Percentiles rank a stretch among this genome's conserved stretches.
Evolutionary conservation across 78 protist species (phyloP).

Genomic region (Guillardia theta): DNA sequence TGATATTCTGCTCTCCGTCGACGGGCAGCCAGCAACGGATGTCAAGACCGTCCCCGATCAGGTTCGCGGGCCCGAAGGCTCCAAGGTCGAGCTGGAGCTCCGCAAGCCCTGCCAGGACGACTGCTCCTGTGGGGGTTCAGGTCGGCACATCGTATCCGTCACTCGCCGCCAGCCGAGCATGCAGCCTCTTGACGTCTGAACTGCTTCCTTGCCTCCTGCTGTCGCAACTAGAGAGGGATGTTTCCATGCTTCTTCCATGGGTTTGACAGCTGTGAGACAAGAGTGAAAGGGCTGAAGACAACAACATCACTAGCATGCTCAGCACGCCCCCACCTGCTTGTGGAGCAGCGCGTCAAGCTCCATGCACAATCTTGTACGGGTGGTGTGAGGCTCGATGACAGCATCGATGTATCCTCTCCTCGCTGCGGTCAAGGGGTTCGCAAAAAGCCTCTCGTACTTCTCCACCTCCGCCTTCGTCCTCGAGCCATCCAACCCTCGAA

Average conservation of each 20-base stretch:
- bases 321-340: slow-evolving; percentile 57
- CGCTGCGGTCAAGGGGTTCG: slow-evolving; percentile 96
- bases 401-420: slow-evolving; percentile 94
- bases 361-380: slow-evolving; percentile 60
- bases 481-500: slow-evolving; percentile 58
- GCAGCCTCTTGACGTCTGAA: too few species aligned
- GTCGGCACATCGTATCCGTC: too few species aligned
- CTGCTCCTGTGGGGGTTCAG: too few species aligned
- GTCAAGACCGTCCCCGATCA: too few species aligned
- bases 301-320: background rate
- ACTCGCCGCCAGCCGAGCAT: too few species aligned
- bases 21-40: too few species aligned
- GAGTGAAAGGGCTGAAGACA: background rate
- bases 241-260: slow-evolving; percentile 94
- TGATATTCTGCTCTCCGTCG: too few species aligned
- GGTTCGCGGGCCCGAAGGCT: too few species aligned
- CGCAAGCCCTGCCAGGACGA: too few species aligned
- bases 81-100: too few species aligned
- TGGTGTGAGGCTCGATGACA: slow-evolving; percentile 80
- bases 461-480: slow-evolving; percentile 35
- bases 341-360: slow-evolving; percentile 81
- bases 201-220: background rate
- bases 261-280: slow-evolving; percentile 43
- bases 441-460: slow-evolving; percentile 80
- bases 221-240: slow-evolving; percentile 76